Conservation (phyloP, 2,329 filamentous ascomycete species). For the Myriosclerotinia curreyana region DNA sequence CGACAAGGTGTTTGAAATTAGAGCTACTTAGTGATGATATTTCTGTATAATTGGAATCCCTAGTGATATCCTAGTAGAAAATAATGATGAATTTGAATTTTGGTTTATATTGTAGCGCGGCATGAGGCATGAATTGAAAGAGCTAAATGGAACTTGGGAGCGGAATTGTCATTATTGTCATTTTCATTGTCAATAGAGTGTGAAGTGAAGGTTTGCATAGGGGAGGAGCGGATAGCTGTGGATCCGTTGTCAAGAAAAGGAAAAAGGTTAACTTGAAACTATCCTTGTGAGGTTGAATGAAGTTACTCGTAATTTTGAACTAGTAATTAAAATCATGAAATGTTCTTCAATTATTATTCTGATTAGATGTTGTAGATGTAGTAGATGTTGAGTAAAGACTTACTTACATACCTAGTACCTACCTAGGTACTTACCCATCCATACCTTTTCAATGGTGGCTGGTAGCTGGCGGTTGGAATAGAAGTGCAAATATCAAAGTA, state of each 20-base stretch:
- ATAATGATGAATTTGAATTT: neutral
- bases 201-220: constrained; percentile 9
- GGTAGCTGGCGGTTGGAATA: too few species aligned
- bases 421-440: neutral
- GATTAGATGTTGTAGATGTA: too few species aligned
- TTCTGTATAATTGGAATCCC: neutral
- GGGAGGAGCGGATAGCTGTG: constrained; percentile 12
- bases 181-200: too few species aligned
- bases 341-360: too few species aligned
- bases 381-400: too few species aligned
- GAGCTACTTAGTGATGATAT: neutral
- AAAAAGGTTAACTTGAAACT: constrained; percentile 11
- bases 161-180: too few species aligned
- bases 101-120: neutral
- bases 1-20: neutral
- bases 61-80: neutral
- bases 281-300: constrained; percentile 9
- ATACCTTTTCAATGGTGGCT: too few species aligned
- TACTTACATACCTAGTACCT: neutral
- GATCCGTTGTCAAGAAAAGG: constrained; percentile 17
- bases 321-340: too few species aligned
- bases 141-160: neutral
- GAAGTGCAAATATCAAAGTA: too few species aligned
- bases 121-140: neutral
- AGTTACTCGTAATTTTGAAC: too few species aligned